A percentile compares a stretch with the other conserved stretches of the same genome.
Evolutionary conservation across 2,329 filamentous ascomycete species (phyloP).

Genomic region (Talaromyces sp.): DNA sequence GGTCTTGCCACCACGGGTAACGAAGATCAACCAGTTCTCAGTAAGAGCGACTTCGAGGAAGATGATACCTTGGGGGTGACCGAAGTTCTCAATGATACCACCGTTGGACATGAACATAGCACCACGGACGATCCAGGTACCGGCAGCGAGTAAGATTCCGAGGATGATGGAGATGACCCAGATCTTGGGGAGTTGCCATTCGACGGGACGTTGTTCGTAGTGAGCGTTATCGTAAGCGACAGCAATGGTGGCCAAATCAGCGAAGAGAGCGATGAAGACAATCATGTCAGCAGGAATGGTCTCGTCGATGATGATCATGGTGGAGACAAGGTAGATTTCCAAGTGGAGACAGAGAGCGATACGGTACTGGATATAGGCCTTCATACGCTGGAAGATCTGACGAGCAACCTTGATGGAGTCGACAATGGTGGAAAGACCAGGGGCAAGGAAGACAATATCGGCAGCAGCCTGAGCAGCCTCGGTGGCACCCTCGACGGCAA

Average conservation of each 20-base stretch:
- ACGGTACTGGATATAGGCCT: conserved; percentile 70
- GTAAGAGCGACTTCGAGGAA: conserved; percentile 85
- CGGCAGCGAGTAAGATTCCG: conserved; percentile 63
- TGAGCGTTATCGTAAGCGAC: conserved; percentile 73
- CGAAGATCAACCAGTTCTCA: conserved; percentile 93
- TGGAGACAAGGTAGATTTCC: conserved; percentile 69
- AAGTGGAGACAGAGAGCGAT: conserved; percentile 68
- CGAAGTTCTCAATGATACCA: conserved; percentile 68
- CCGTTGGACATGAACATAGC: conserved; percentile 64
- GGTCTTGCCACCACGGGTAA: conserved; percentile 74
- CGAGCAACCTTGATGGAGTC: conserved; percentile 67
- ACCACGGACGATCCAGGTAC: conserved; percentile 68
- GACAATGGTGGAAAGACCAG: conserved; percentile 67
- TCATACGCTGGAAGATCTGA: conserved; percentile 72
- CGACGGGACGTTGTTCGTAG: conserved; percentile 68
- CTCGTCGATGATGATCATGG: conserved; percentile 74
- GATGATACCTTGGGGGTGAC: conserved; percentile 68
- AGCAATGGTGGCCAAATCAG: conserved; percentile 71
- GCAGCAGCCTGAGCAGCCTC: conserved; percentile 67
- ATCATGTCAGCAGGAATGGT: conserved; percentile 67
- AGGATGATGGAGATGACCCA: conserved; percentile 62
- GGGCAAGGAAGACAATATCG: conserved; percentile 68
- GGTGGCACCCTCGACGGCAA: conserved; percentile 65
- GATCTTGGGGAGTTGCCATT: conserved; percentile 74
- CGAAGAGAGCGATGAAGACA: conserved; percentile 72